A percentile compares a stretch with the other conserved stretches of the same genome.
Evolutionary conservation across 768 basidiomycete genomes (phyloP).

Genomic region (Agrocybe pediades): DNA sequence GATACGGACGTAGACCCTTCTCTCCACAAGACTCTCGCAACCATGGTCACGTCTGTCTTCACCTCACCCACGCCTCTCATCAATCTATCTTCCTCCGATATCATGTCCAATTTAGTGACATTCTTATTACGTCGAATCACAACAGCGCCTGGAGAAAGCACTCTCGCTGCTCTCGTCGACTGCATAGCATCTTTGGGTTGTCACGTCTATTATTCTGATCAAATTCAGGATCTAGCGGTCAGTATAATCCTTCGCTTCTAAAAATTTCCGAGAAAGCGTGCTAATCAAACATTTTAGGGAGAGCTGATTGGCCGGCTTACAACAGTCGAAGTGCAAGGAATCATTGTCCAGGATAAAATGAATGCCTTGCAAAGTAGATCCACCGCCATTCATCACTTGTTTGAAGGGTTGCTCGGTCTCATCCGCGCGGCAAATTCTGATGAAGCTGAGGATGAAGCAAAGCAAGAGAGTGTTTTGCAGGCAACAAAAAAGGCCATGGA

Average conservation of each 20-base stretch:
- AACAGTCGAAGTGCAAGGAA: constrained; percentile 66
- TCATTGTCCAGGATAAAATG: constrained; percentile 39
- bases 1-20: constrained; percentile 47
- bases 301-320: constrained; percentile 80
- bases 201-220: constrained; percentile 95
- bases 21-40: constrained; percentile 62
- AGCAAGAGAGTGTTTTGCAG: constrained; percentile 4
- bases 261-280: not conserved
- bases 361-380: constrained; percentile 43
- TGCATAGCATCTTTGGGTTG: constrained; percentile 85
- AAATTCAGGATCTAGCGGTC: constrained; percentile 87
- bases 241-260: constrained; percentile 21
- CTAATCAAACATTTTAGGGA: constrained; percentile 36
- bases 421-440: constrained; percentile 62
- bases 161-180: constrained; percentile 69
- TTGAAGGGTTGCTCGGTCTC: constrained; percentile 71
- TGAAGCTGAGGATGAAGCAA: constrained; percentile 25
- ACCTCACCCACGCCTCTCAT: constrained; percentile 80
- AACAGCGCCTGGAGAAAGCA: constrained; percentile 59
- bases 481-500: constrained; percentile 2
- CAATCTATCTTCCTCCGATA: constrained; percentile 89
- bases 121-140: constrained; percentile 72
- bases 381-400: constrained; percentile 68
- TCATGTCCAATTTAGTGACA: constrained; percentile 75
- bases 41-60: constrained; percentile 85